A percentile compares a stretch with the other conserved stretches of the same genome.
These are phyloP conservation scores for Vitis rupestris DNA, from an alignment of 164 flowering plant genomes.

Conservation along the genomic window DNA sequence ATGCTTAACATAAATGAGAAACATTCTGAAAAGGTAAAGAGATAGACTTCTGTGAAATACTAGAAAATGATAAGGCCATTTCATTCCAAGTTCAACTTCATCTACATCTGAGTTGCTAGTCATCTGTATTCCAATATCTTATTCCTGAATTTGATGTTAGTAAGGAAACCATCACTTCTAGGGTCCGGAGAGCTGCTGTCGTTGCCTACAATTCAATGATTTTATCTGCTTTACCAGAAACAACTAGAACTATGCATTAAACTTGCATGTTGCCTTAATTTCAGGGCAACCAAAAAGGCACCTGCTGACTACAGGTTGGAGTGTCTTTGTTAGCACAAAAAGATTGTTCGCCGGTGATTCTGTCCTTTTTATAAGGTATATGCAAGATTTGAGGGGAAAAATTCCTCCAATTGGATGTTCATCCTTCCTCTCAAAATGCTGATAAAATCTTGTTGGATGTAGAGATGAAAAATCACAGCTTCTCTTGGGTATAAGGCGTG, in stretches of 20 bases:
- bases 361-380: slow-evolving; percentile 86
- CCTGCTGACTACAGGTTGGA: slow-evolving; percentile 96
- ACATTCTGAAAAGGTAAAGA: neutral
- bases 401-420: neutral
- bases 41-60: neutral
- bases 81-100: neutral
- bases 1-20: neutral
- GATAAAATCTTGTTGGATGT: slow-evolving; percentile 18
- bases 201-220: neutral
- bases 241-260: neutral
- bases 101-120: neutral
- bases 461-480: slow-evolving; percentile 93
- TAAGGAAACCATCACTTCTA: neutral
- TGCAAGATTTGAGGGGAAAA: neutral
- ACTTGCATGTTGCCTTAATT: slow-evolving; percentile 4
- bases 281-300: slow-evolving; percentile 97
- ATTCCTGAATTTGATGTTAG: neutral
- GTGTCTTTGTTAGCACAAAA: slow-evolving; percentile 93
- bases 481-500: slow-evolving; percentile 79
- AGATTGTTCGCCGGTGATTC: slow-evolving; percentile 93
- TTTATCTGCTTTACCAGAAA: neutral
- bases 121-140: neutral
- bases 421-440: neutral
- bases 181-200: neutral
- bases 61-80: neutral